Conservation (phyloP, 345 rosid species). For the Populus nigra region DNA sequence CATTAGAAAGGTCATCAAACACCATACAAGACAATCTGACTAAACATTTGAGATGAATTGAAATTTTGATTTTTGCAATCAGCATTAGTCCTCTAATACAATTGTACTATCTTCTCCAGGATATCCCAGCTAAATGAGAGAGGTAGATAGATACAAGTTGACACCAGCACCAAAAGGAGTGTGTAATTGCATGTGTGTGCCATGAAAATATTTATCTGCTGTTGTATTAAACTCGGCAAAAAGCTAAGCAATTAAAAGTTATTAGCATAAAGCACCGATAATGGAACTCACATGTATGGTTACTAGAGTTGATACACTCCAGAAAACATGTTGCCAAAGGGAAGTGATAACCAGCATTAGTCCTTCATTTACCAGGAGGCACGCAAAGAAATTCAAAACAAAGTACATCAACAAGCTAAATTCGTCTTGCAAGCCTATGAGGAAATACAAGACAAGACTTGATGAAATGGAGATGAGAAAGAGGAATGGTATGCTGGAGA, state of each 20-base stretch:
- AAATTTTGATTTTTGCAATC: background rate
- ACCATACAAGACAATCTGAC: background rate
- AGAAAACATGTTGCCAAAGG: slow-evolving; percentile 72
- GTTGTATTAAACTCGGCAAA: background rate
- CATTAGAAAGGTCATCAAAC: background rate
- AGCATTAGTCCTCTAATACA: background rate
- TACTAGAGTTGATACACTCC: slow-evolving; percentile 65
- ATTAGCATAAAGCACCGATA: background rate
- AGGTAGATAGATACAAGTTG: background rate
- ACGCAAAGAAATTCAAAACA: slow-evolving; percentile 89
- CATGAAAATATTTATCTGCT: background rate
- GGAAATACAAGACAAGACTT: slow-evolving; percentile 93
- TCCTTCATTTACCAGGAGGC: slow-evolving; percentile 91
- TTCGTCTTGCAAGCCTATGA: slow-evolving; percentile 72
- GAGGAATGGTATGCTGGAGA: slow-evolving; percentile 93
- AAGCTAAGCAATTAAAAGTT: background rate
- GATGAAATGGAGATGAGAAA: slow-evolving; percentile 95
- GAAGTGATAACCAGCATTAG: slow-evolving; percentile 63
- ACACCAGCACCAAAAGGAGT: background rate
- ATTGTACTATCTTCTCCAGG: background rate
- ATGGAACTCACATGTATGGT: slow-evolving; percentile 60
- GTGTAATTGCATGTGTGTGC: background rate
- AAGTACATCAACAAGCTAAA: slow-evolving; percentile 98
- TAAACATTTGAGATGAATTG: background rate
- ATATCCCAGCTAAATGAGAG: background rate